Evolutionary conservation across 1,284 basidiomycete species (phyloP), one percentile per base, ranked within the genome.

Genomic region (Apiotrichum gamsii): DNA sequence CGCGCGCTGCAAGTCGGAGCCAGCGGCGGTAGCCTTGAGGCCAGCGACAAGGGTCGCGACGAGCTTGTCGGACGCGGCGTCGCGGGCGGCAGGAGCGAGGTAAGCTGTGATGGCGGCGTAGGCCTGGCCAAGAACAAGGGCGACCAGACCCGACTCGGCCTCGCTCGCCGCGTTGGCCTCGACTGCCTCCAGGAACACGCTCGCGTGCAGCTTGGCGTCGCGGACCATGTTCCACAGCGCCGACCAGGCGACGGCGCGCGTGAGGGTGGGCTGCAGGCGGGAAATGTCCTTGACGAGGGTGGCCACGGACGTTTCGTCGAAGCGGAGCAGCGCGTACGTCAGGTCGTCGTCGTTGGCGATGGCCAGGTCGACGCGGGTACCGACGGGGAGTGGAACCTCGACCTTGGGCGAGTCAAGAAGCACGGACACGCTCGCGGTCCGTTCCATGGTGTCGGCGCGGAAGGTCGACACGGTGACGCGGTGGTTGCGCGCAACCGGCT

Each of bases 321-420:
- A 48, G 30, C 46, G 46, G 15, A 48, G 30, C 4, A 48, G 40
- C 2, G 35, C 46, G 30, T 48, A 48, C 11, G 46, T 48, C 28
- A 48, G 46, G 40, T 48, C 46, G 15, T 48, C 46, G 40, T 48
- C 46, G 46, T 48, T 48, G 30, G 46, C 46, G 31, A 48, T 38
- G 8, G 29, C 46, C 21, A 48, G 35, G 40, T 48, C 46, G 18
- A 21, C 40, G 14, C 10, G 23, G 4, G 46, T 39, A 9, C 40
- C 40, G 9, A 11, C 30, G 6, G 34, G 35, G 8, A 48, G 40
- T 14, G 46, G 40, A 15, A 48, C 40, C 35, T 43, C 23, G 35
- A 48, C 46, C 13, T 35, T 34, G 5, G 46, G 40, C 9, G 11
- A n/a, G 36, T 48, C 46, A 23, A 48, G 39, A 3, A 48, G 40